Percentiles rank a stretch among this genome's conserved stretches.
These are phyloP conservation scores for Akebia trifoliata DNA, from an alignment of 164 flowering plant species.

Conservation along the genomic window DNA sequence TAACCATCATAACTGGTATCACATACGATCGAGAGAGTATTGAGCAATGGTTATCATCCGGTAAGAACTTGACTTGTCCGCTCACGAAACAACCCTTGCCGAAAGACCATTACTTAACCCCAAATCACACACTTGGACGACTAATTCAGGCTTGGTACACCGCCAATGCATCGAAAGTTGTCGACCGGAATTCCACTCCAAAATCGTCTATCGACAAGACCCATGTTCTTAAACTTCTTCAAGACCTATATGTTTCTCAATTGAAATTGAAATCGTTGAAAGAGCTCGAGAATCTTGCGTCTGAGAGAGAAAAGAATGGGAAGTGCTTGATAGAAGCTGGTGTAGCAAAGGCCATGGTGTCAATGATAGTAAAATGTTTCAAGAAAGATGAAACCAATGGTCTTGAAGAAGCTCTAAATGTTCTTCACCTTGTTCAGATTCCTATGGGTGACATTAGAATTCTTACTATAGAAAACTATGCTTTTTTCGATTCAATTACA, in stretches of 20 bases:
- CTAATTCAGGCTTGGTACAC: slow-evolving; percentile 67
- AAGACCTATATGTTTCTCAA: neutral
- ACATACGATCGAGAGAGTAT: slow-evolving; percentile 71
- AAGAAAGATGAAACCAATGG: slow-evolving; percentile 11
- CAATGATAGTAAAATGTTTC: slow-evolving; percentile 19
- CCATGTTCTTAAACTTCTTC: slow-evolving; percentile 24
- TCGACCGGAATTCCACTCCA: slow-evolving; percentile 49
- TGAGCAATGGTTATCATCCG: slow-evolving; percentile 45
- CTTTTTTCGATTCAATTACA: slow-evolving; percentile 34
- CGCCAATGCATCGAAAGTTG: slow-evolving; percentile 29
- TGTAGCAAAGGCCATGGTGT: slow-evolving; percentile 23
- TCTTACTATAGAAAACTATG: slow-evolving; percentile 14
- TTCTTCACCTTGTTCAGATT: slow-evolving; percentile 31
- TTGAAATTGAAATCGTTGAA: no score
- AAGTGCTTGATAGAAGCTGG: slow-evolving; percentile 45
- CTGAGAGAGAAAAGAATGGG: no score
- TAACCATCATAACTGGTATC: slow-evolving; percentile 52
- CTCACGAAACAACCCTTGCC: slow-evolving; percentile 52
- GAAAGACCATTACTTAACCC: slow-evolving; percentile 39
- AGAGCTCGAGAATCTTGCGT: no score
- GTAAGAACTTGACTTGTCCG: slow-evolving; percentile 40
- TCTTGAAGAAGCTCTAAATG: slow-evolving; percentile 37
- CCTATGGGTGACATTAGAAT: slow-evolving; percentile 9
- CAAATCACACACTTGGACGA: slow-evolving; percentile 66
- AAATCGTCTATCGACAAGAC: slow-evolving; percentile 30